Evolutionary conservation across 2,329 filamentous ascomycete species (phyloP).

Genomic region (Xylariaceae sp.): DNA sequence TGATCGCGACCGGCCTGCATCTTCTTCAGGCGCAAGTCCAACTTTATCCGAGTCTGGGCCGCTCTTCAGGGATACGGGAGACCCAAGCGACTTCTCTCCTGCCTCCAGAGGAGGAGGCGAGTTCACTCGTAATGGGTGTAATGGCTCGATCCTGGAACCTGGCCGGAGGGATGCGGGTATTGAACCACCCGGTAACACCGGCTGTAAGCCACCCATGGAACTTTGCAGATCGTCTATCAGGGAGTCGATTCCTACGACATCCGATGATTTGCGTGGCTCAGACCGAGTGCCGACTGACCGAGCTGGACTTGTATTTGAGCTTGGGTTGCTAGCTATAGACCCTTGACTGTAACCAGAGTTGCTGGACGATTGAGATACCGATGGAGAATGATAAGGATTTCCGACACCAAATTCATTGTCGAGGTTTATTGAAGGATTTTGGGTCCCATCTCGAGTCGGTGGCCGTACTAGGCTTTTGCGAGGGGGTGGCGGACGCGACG

Average conservation of each 20-base stretch:
- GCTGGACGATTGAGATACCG: slow-evolving; percentile 60
- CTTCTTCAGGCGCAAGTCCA: slow-evolving; percentile 24
- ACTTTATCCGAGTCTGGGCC: slow-evolving; percentile 9
- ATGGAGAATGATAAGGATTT: slow-evolving; percentile 60
- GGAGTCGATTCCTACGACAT: slow-evolving; percentile 39
- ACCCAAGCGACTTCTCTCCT: slow-evolving; percentile 15
- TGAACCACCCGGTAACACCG: slow-evolving; percentile 26
- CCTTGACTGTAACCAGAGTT: slow-evolving; percentile 53
- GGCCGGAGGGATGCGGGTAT: slow-evolving; percentile 14
- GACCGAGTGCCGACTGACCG: slow-evolving; percentile 35
- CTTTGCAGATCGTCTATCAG: slow-evolving; percentile 52
- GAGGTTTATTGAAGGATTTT: slow-evolving; percentile 46
- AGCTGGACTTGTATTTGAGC: slow-evolving; percentile 56
- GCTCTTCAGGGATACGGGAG: slow-evolving; percentile 22
- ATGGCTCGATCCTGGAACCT: slow-evolving; percentile 10
- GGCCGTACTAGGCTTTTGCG: slow-evolving; percentile 44
- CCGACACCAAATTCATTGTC: slow-evolving; percentile 55
- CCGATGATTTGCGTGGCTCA: slow-evolving; percentile 35
- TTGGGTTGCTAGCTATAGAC: slow-evolving; percentile 48
- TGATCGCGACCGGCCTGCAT: slow-evolving; percentile 20
- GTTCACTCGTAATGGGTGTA: slow-evolving; percentile 28
- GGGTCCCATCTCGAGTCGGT: slow-evolving; percentile 35
- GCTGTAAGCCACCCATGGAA: slow-evolving; percentile 40
- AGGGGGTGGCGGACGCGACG: slow-evolving; percentile 48
- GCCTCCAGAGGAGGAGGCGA: slow-evolving; percentile 26